Conservation (phyloP, 1,284 basidiomycete species). For the Cryptococcus sp. region DNA sequence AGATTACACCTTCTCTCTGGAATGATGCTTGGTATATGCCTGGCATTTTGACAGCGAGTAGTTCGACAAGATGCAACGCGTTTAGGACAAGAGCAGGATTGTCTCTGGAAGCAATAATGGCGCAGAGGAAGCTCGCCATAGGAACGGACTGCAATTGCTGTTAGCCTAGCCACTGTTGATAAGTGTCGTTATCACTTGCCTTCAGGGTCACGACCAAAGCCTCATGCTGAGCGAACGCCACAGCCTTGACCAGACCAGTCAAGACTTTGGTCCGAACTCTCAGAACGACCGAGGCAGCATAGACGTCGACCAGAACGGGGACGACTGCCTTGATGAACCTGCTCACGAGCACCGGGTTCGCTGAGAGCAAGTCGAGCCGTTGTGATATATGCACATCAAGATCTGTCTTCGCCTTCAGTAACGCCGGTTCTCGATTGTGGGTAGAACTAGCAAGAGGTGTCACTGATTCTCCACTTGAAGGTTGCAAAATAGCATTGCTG, state of each 20-base stretch:
- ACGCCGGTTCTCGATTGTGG: slow-evolving; percentile 15
- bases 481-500: slow-evolving; percentile 9
- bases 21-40: slow-evolving; percentile 81
- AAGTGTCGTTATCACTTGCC: slow-evolving; percentile 55
- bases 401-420: slow-evolving; percentile 42
- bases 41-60: slow-evolving; percentile 79
- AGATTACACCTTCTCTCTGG: slow-evolving; percentile 88
- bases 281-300: slow-evolving; percentile 85
- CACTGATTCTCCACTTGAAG: slow-evolving; percentile 8
- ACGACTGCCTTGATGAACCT: slow-evolving; percentile 83
- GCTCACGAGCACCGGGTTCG: slow-evolving; percentile 71
- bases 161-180: neutral
- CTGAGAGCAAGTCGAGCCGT: slow-evolving; percentile 64
- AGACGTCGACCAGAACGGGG: slow-evolving; percentile 91
- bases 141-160: slow-evolving; percentile 71
- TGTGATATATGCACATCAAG: slow-evolving; percentile 48
- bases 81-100: slow-evolving; percentile 80
- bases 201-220: slow-evolving; percentile 73
- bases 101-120: slow-evolving; percentile 86
- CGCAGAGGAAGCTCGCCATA: slow-evolving; percentile 86
- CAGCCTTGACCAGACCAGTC: slow-evolving; percentile 80
- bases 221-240: slow-evolving; percentile 78
- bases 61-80: slow-evolving; percentile 85
- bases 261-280: slow-evolving; percentile 84
- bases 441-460: slow-evolving; percentile 7